A percentile compares a stretch with the other conserved stretches of the same genome.
These are phyloP conservation scores for Quercus robur DNA, from an alignment of 306 rosid genomes.

Conservation along the genomic window DNA sequence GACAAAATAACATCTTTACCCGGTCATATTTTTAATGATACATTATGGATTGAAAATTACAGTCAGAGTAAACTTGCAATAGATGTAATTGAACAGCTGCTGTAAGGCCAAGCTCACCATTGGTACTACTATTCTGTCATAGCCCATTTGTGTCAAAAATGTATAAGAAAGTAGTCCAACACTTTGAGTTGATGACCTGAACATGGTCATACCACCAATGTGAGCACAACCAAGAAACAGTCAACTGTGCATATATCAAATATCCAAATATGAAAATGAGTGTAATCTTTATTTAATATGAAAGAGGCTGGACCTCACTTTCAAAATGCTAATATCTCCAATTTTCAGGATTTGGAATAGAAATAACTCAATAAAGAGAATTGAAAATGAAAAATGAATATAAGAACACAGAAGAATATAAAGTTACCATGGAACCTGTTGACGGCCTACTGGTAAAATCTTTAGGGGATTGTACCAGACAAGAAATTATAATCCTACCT, in stretches of 20 bases:
- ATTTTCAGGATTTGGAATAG: neutral
- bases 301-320: neutral
- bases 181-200: slow-evolving; percentile 47
- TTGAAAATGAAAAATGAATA: neutral
- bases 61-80: no score
- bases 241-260: neutral
- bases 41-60: no score
- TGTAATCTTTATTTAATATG: neutral
- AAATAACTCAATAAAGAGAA: neutral
- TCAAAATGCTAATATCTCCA: neutral
- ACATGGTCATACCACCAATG: neutral
- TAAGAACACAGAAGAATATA: neutral
- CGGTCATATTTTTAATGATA: no score
- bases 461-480: no score
- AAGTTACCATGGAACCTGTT: no score
- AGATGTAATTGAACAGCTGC: no score
- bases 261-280: neutral
- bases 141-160: slow-evolving; percentile 38
- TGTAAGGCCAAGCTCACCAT: slow-evolving; percentile 36
- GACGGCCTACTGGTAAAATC: no score
- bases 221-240: neutral
- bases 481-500: no score
- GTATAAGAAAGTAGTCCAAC: slow-evolving; percentile 61
- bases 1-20: no score
- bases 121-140: slow-evolving; percentile 53